Evolutionary conservation across 495 filamentous ascomycete species (phyloP), one percentile per base, ranked within the genome.

Genomic region (Penicillium bovifimosum): DNA sequence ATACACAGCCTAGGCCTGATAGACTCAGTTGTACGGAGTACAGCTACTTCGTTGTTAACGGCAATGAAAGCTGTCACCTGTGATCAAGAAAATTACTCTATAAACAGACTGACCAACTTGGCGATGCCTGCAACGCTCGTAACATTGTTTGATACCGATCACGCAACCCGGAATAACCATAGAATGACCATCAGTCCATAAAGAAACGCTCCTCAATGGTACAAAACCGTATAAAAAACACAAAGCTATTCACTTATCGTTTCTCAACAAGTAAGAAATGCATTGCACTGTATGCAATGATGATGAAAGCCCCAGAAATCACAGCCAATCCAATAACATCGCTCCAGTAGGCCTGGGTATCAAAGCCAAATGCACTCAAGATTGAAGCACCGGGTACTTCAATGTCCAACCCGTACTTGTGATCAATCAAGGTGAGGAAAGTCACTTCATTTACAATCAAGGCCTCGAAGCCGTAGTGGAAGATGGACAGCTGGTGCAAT

Each of bases 381-480:
- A 99, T 99, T 0, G 92, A 88, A 0, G 92, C 89, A 14, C 93
- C 93, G 0, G 93, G 93, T 0, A 99, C 91, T 56, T 92, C 90
- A 43, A 99, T 99, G 61, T 97, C 88, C 3, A 99, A 79, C 3
- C 93, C 93, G 58, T 89, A 93, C 68, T 96, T 93, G 64, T 95
- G 83, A 61, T 99, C 95, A 41, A 90, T 80, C 52, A 99, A 79
- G 2, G 86, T 90, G 53, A 97, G 76, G 66, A 86, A 90, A n/a
- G 84, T 83, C 44, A 96, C 93, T 72, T 99, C 93, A 66, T 99
- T 99, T 62, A 99, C 93, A 53, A 97, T 93, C 18, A 99, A 79
- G 2, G 88, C 86, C 74, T 96, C 93, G 59, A 99, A 97, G 2
- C 85, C 93, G 64, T 96, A 99, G 66, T 99, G 93, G 82, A 97